phyloP scores from a whole-genome alignment of 495 filamentous ascomycete species.

The Hyaloscypha hepaticicola region DNA sequence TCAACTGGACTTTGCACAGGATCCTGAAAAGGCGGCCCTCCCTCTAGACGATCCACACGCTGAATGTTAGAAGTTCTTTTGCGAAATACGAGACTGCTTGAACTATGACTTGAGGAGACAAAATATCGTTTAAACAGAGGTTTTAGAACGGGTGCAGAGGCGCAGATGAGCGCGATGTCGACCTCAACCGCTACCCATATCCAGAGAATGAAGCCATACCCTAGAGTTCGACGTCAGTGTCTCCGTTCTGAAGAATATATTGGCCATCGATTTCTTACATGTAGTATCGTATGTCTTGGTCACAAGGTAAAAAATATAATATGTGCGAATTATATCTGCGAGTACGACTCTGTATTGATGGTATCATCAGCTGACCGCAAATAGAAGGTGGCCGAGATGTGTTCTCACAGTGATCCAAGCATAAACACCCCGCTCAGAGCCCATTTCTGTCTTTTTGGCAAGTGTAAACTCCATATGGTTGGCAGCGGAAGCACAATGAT shows the following conservation, averaged over 20 bases:
- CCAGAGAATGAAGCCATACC: constrained; percentile 10
- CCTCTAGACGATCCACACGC: not conserved
- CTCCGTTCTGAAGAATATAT: no score
- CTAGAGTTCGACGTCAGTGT: not conserved
- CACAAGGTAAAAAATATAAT: not conserved
- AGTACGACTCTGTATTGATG: not conserved
- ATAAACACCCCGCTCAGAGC: not conserved
- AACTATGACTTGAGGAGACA: not conserved
- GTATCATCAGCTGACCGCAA: not conserved
- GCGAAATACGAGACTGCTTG: not conserved
- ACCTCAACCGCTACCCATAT: constrained; percentile 36
- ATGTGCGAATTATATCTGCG: not conserved
- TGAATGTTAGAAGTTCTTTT: not conserved
- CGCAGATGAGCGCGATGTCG: constrained; percentile 39
- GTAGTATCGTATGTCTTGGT: not conserved
- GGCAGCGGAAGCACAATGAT: not conserved
- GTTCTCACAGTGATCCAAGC: not conserved
- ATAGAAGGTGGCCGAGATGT: not conserved
- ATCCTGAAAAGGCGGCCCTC: not conserved
- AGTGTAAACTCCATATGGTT: not conserved
- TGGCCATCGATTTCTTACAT: not conserved
- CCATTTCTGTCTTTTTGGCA: not conserved
- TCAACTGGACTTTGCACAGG: not conserved
- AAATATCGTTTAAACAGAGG: constrained; percentile 28
- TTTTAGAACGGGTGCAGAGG: constrained; percentile 38